Conservation (phyloP, 2,329 filamentous ascomycete genomes). For the Colletotrichum siamense region DNA sequence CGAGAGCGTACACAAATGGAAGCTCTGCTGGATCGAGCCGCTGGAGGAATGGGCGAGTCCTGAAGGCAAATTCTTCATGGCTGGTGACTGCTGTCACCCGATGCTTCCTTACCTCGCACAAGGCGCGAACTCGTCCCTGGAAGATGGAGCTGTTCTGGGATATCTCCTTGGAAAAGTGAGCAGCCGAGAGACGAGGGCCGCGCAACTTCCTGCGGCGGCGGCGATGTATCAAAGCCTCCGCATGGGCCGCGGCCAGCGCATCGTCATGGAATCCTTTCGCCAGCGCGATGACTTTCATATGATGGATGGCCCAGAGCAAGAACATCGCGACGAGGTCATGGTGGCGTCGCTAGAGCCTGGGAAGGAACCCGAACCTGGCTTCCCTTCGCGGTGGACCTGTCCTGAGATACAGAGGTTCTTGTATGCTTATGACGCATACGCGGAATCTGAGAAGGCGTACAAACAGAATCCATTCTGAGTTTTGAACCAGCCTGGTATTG, state of each 20-base stretch:
- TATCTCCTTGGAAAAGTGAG: conserved; percentile 16
- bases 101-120: conserved; percentile 56
- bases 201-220: conserved; percentile 12
- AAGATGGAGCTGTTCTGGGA: conserved; percentile 23
- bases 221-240: conserved; percentile 23
- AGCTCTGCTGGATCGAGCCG: conserved; percentile 45
- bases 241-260: conserved; percentile 16
- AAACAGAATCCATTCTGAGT: conserved; percentile 22
- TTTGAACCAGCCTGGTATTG: background rate
- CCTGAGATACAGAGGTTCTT: conserved; percentile 20
- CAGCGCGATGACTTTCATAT: conserved; percentile 24
- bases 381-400: conserved; percentile 25
- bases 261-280: conserved; percentile 23
- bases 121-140: conserved; percentile 35
- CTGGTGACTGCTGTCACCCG: conserved; percentile 51
- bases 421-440: conserved; percentile 24
- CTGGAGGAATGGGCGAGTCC: conserved; percentile 46
- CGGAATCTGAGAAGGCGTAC: conserved; percentile 26
- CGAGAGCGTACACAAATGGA: conserved; percentile 50
- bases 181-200: background rate
- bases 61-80: conserved; percentile 41
- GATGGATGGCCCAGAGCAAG: conserved; percentile 19
- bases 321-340: conserved; percentile 19
- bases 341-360: background rate
- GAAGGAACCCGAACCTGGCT: conserved; percentile 4